A percentile compares a stretch with the other conserved stretches of the same genome.
phyloP scores from a whole-genome alignment of 148 eudicot genomes.

The Pouteria glomerata region DNA sequence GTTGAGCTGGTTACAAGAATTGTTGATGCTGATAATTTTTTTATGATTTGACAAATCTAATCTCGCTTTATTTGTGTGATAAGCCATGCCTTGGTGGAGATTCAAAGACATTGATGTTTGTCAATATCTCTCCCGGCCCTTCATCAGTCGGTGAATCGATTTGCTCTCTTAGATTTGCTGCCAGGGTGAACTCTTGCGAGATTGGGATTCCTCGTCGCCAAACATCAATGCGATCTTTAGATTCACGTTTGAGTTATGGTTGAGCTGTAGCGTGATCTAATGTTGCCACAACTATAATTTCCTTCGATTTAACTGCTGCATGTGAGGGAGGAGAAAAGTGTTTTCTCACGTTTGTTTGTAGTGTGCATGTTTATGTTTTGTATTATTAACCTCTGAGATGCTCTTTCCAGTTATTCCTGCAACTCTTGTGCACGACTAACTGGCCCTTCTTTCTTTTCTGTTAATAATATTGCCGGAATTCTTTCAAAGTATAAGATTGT shows the following conservation, averaged over 20 bases:
- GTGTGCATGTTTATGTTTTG: slow-evolving; percentile 6
- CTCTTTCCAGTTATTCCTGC: slow-evolving; percentile 1
- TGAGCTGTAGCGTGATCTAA: slow-evolving; percentile 9
- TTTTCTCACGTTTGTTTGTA: slow-evolving; percentile 3
- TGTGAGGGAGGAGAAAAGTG: neutral
- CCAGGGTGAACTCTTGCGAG: slow-evolving; percentile 71
- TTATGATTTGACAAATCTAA: neutral
- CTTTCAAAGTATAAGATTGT: neutral
- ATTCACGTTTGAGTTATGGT: slow-evolving; percentile 62
- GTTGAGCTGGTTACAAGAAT: neutral
- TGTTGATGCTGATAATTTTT: neutral
- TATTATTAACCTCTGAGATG: neutral
- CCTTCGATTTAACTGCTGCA: slow-evolving; percentile 1
- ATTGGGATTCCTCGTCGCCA: slow-evolving; percentile 76
- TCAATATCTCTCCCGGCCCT: slow-evolving; percentile 67
- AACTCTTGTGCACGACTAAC: slow-evolving; percentile 11
- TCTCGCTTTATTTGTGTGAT: neutral
- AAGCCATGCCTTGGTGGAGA: slow-evolving; percentile 84
- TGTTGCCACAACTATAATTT: neutral
- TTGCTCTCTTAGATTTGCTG: slow-evolving; percentile 67
- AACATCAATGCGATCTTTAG: slow-evolving; percentile 40
- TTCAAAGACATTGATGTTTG: slow-evolving; percentile 77
- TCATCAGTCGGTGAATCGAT: slow-evolving; percentile 57
- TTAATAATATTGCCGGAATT: neutral
- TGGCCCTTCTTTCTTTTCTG: no score